Evolutionary conservation across 192 early-diverging fungal genomes (phyloP).

Genomic region (Jimgerdemannia flammicorona): DNA sequence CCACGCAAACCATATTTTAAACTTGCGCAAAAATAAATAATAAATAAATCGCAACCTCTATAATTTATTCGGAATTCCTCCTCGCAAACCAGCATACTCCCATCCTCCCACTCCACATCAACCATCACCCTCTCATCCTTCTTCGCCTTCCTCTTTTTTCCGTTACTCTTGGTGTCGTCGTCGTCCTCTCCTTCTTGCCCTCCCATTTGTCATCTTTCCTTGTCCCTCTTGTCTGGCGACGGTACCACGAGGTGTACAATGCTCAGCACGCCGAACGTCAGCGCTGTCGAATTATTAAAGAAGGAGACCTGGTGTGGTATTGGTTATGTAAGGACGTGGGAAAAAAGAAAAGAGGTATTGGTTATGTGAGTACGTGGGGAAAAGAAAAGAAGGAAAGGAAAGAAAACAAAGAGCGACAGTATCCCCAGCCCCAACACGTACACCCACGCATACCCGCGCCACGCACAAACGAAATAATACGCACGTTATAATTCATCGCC

Average conservation of each 20-base stretch:
- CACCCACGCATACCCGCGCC: not conserved
- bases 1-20: no score
- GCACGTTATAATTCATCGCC: not conserved
- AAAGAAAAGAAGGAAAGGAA: not conserved
- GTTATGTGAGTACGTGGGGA: not conserved
- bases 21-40: no score
- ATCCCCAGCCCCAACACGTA: not conserved
- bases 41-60: no score
- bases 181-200: not conserved
- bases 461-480: not conserved
- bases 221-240: not conserved
- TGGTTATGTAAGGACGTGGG: no score
- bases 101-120: not conserved
- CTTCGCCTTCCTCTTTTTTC: not conserved
- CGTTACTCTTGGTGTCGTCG: no score
- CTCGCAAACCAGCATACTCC: not conserved
- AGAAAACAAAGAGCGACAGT: not conserved
- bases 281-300: not conserved
- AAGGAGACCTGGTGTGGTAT: not conserved
- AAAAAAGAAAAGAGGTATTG: not conserved
- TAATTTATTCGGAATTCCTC: no score
- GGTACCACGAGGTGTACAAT: not conserved
- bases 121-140: not conserved
- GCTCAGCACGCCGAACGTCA: not conserved
- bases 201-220: not conserved